phyloP scores from a whole-genome alignment of 2,329 filamentous ascomycete species.

The Hymenoscyphus scutula region DNA sequence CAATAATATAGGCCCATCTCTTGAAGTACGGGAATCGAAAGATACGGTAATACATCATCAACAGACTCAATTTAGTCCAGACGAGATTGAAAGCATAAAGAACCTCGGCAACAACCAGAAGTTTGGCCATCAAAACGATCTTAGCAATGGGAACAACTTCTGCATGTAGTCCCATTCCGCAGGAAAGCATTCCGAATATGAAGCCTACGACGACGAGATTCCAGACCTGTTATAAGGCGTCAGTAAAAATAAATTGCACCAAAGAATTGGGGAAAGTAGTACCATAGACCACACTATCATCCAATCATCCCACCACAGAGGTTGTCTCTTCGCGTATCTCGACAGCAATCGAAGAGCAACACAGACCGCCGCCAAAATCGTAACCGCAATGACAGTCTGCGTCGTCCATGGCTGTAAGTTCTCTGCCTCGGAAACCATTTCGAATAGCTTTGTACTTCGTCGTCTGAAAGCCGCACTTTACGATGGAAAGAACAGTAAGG shows the following conservation, averaged over 20 bases:
- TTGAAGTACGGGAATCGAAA: slow-evolving; percentile 47
- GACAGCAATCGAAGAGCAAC: slow-evolving; percentile 44
- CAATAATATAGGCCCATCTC: slow-evolving; percentile 42
- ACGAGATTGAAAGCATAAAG: slow-evolving; percentile 48
- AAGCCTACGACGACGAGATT: slow-evolving; percentile 46
- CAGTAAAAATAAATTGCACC: slow-evolving; percentile 5
- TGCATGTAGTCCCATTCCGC: slow-evolving; percentile 49
- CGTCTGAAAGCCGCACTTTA: background rate
- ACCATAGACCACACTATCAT: slow-evolving; percentile 50
- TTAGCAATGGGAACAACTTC: slow-evolving; percentile 37
- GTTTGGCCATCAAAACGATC: slow-evolving; percentile 47
- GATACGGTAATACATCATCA: slow-evolving; percentile 54
- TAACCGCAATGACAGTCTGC: background rate
- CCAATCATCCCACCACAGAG: slow-evolving; percentile 52
- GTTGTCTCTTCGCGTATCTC: slow-evolving; percentile 43
- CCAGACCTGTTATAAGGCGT: slow-evolving; percentile 32
- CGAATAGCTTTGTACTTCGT: background rate
- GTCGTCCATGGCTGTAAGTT: slow-evolving; percentile 5
- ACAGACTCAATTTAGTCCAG: slow-evolving; percentile 49
- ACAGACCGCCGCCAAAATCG: slow-evolving; percentile 38
- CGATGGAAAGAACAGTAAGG: background rate
- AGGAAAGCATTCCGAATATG: slow-evolving; percentile 47
- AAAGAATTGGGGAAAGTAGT: background rate
- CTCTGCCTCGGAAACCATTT: background rate
- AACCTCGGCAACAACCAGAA: slow-evolving; percentile 47